Conservation (phyloP, 1,284 basidiomycete species). For the Lignosus rhinocerotis region DNA sequence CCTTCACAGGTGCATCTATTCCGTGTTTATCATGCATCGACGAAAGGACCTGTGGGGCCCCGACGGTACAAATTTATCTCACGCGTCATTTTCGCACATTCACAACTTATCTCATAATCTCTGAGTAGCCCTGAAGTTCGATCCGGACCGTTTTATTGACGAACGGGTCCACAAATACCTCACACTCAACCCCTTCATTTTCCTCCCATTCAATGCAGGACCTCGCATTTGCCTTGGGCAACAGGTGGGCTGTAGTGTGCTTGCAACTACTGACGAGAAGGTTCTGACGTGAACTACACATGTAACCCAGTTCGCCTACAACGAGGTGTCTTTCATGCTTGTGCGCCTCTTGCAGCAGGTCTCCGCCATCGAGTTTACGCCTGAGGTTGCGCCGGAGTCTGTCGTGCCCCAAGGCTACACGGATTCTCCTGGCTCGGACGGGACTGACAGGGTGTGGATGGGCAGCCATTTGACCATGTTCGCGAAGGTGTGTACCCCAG, state of each 20-base stretch:
- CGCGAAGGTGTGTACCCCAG: constrained; percentile 34
- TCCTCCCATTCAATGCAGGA: constrained; percentile 50
- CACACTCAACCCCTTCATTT: constrained; percentile 46
- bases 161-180: constrained; percentile 38
- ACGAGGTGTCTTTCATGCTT: constrained; percentile 67
- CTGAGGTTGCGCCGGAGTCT: constrained; percentile 40
- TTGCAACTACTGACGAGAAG: too few species aligned
- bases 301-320: constrained; percentile 62
- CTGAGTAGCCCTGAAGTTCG: constrained; percentile 34
- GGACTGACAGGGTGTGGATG: constrained; percentile 51
- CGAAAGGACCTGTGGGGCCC: constrained; percentile 67
- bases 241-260: constrained; percentile 31
- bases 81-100: too few species aligned
- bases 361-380: constrained; percentile 42
- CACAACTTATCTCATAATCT: not conserved
- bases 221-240: constrained; percentile 51
- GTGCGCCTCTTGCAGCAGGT: constrained; percentile 65
- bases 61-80: constrained; percentile 42
- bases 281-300: not conserved
- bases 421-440: constrained; percentile 35
- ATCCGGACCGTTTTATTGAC: constrained; percentile 47
- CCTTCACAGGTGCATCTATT: constrained; percentile 44
- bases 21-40: constrained; percentile 62
- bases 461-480: constrained; percentile 59
- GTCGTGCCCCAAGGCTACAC: constrained; percentile 21